Evolutionary conservation across 192 early-diverging fungal genomes (phyloP), one percentile per base, ranked within the genome.

Genomic region (Diversispora eburnea): DNA sequence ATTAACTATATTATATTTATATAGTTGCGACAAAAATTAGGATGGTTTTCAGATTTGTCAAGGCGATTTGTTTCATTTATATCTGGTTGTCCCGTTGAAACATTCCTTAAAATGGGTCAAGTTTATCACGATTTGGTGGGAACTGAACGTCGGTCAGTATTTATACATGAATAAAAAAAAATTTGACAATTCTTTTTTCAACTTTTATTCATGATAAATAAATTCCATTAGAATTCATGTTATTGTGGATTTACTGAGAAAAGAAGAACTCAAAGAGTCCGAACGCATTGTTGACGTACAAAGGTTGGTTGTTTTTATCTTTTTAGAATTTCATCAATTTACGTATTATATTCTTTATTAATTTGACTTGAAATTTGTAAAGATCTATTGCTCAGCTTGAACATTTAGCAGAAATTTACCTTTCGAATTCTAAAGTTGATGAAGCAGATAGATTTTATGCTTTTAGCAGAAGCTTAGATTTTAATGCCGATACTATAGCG

Each of bases 81-180:
- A 43, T 83, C 88, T 33, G 71, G 79, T 7, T 93, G 92, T 71
- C 79, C 88, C 15, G 88, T 86, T 39, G 85, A 90, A 5, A 86
- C 84, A 42, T 98, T 94, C 79, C 67, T 86, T 48, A 86, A 84
- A 39, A 83, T 93, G 72, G 92, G 89, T 3, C 86, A 87, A 60
- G 82, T 93, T 52, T 86, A 90, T 66, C 88, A 91, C 67, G 94
- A 98, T 59, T 78, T 95, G 6, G 81, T 88, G 22, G 90, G 89
- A 10, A 87, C 89, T 6, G 95, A 98, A 80, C 85, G 90, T 67
- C 82, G 91, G 80, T 81, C 46, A 45, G 42, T 48, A 58, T 58
- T 13, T 77, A 17, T 67, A 39, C 43, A 45, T 15, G n/a, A 43
- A n/a, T 17, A 59, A 25, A 59, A 59, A 33, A 59, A 59, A 33